Evolutionary conservation across 495 filamentous ascomycete genomes (phyloP), one percentile per base, ranked within the genome.

Genomic region (Penicillium turbatum): DNA sequence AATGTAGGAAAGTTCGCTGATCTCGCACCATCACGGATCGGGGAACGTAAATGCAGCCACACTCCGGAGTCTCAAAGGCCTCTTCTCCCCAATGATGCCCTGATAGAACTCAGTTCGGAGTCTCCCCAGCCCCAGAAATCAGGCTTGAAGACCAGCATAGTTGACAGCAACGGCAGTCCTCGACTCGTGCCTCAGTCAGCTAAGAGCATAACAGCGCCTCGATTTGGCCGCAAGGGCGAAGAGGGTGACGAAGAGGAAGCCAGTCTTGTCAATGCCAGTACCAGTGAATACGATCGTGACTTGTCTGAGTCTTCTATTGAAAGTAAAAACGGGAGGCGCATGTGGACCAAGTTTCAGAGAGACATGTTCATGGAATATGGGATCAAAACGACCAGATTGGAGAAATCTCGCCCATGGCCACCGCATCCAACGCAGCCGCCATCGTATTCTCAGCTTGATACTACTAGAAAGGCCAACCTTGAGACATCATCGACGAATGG

Each of bases 111-210:
- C n/a, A 51, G 6, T 51, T 17, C 11, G 0, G 13, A 27, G 0
- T 42, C 24, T 15, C 26, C 43, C 5, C 30, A 32, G 15, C 16
- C 6, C 3, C 35, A 39, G 3, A 49, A 19, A 17, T 46, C 61
- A 11, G 37, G 26, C 1, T 35, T 41, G 16, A 59, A 40, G 41
- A 54, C 36, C 16, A 61, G 48, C 16, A 56, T 68, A 16, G 68
- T 71, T 16, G 68, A 71, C 45, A 40, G 47, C 7, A 67, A 69
- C 43, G 68, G 68, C 19, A 71, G 68, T 38, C 68, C 68, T 17
- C 58, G 59, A 34, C 53, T 64, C 11, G 29, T 56, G 10, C 46
- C 35, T 0, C 39, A 44, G 29, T 34, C 16, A 12, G 36, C 21
- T 10, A 50, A 36, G 16, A 24, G 12, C 10, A 32, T 21, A 24